A percentile compares a stretch with the other conserved stretches of the same genome.
phyloP scores from a whole-genome alignment of 1,139 yeast genomes.

The Magnusiomyces clavatus region DNA sequence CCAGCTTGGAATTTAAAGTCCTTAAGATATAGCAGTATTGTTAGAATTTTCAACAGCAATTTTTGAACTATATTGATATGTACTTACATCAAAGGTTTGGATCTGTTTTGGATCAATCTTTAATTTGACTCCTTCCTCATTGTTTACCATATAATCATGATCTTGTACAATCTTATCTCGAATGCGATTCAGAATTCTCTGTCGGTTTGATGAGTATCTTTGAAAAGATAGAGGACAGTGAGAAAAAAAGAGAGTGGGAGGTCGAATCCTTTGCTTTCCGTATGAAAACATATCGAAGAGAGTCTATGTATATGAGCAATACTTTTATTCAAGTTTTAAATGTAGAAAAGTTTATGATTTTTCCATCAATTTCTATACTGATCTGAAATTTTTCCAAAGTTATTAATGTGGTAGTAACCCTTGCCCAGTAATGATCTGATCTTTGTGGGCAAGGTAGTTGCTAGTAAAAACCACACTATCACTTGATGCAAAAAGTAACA shows the following conservation, averaged over 20 bases:
- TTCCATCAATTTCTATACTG: background rate
- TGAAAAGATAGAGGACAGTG: too few relatives aligned
- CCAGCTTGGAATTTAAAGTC: conserved; percentile 17
- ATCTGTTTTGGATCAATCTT: conserved; percentile 22
- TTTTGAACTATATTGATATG: background rate
- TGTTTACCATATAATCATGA: conserved; percentile 2
- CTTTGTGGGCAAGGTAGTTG: background rate
- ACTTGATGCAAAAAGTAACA: too few relatives aligned
- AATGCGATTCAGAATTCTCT: background rate
- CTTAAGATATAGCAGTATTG: too few relatives aligned
- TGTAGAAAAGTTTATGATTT: background rate
- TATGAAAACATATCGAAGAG: too few relatives aligned
- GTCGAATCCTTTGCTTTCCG: too few relatives aligned
- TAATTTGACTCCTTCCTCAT: conserved; percentile 10
- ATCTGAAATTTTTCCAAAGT: background rate
- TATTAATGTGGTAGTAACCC: background rate
- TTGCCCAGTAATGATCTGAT: background rate
- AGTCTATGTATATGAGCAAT: too few relatives aligned
- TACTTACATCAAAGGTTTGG: conserved; percentile 15
- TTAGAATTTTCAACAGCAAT: background rate
- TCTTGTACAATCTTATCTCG: conserved; percentile 3
- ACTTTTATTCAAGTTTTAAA: background rate
- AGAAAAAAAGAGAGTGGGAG: too few relatives aligned
- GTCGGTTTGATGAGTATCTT: background rate
- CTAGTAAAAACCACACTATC: too few relatives aligned